A percentile compares a stretch with the other conserved stretches of the same genome.
phyloP scores from a whole-genome alignment of 345 rosid genomes.

The Aethionema arabicum region DNA sequence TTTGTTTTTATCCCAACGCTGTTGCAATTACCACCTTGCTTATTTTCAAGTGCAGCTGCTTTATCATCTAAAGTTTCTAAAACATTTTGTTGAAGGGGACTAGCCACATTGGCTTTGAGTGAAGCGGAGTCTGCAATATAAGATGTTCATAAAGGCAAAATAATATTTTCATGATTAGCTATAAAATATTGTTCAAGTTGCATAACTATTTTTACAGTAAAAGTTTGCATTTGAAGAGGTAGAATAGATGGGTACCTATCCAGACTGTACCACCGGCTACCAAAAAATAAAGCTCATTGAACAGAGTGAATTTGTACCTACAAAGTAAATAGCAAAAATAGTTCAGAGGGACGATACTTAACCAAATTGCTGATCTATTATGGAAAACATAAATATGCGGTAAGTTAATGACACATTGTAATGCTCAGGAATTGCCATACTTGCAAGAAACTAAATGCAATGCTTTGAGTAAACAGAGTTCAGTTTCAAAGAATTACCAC shows the following conservation, averaged over 20 bases:
- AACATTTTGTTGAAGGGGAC: slow-evolving; percentile 35
- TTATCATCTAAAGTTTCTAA: slow-evolving; percentile 36
- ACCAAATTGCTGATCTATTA: slow-evolving; percentile 7
- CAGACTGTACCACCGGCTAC: slow-evolving; percentile 99
- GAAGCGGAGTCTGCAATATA: slow-evolving; percentile 59
- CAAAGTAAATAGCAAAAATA: slow-evolving; percentile 19
- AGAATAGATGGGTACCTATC: slow-evolving; percentile 61
- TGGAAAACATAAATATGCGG: slow-evolving; percentile 19
- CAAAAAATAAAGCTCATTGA: slow-evolving; percentile 97
- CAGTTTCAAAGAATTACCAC: slow-evolving; percentile 51
- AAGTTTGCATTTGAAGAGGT: background rate
- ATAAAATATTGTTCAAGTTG: slow-evolving; percentile 1
- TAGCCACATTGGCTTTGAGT: slow-evolving; percentile 36
- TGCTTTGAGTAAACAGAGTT: slow-evolving; percentile 5
- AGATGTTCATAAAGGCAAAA: slow-evolving; percentile 3
- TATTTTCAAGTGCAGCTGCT: slow-evolving; percentile 37
- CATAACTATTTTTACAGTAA: slow-evolving; percentile 3
- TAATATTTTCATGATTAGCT: slow-evolving; percentile 12
- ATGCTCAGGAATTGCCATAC: background rate
- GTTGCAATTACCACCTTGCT: slow-evolving; percentile 34
- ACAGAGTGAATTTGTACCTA: slow-evolving; percentile 96
- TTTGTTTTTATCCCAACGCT: slow-evolving; percentile 33
- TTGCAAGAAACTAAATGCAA: background rate
- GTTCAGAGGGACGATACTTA: slow-evolving; percentile 10
- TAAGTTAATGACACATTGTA: slow-evolving; percentile 3